Evolutionary conservation across 1,139 yeast genomes (phyloP).

Genomic region (Kluyveromyces marxianus): DNA sequence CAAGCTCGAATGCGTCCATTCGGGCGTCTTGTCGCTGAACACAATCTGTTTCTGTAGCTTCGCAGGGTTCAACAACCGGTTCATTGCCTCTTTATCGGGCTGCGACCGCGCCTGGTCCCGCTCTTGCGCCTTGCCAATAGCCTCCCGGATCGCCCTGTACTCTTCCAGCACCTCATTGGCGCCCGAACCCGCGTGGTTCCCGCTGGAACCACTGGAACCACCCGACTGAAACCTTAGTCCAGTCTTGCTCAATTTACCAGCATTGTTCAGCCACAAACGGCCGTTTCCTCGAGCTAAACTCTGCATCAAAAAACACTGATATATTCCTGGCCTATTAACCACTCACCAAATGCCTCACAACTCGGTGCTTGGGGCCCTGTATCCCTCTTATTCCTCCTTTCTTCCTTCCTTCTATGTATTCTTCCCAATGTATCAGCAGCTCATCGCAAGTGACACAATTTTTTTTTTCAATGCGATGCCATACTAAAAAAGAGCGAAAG

Average conservation of each 20-base stretch:
- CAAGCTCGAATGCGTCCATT: background rate
- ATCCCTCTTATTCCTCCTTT: too few relatives aligned
- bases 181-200: background rate
- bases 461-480: background rate
- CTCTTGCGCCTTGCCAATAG: background rate
- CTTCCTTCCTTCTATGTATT: too few relatives aligned
- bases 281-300: too few relatives aligned
- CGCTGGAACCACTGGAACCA: too few relatives aligned
- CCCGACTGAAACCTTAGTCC: too few relatives aligned
- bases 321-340: background rate
- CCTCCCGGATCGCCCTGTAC: background rate
- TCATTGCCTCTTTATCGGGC: background rate
- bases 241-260: too few relatives aligned
- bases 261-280: too few relatives aligned
- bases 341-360: background rate
- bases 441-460: background rate
- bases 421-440: too few relatives aligned
- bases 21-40: conserved; percentile 1
- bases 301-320: too few relatives aligned
- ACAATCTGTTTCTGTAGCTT: conserved; percentile 1
- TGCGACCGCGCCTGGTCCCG: too few relatives aligned
- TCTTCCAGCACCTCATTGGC: background rate
- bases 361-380: too few relatives aligned
- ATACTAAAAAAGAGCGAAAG: too few relatives aligned
- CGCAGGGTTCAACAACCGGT: conserved; percentile 2